Evolutionary conservation across 768 basidiomycete genomes (phyloP).

Genomic region (Suillus weaverae): DNA sequence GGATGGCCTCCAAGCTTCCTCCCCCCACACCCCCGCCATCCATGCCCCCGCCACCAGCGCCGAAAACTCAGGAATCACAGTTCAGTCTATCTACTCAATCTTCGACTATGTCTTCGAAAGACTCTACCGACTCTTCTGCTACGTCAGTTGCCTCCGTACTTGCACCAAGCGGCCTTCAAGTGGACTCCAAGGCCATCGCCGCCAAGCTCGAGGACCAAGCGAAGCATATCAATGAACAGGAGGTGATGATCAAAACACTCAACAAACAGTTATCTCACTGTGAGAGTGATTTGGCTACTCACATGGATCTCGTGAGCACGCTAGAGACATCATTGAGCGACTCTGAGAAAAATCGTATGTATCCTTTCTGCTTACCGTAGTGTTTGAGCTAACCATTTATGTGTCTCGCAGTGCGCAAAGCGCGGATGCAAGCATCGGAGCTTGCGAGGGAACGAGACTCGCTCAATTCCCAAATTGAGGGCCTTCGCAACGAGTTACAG

Average conservation of each 20-base stretch:
- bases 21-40: slow-evolving; percentile 85
- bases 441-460: slow-evolving; percentile 83
- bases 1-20: slow-evolving; percentile 74
- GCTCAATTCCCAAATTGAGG: slow-evolving; percentile 61
- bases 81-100: slow-evolving; percentile 62
- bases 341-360: slow-evolving; percentile 90
- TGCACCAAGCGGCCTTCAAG: slow-evolving; percentile 31
- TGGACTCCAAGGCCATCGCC: slow-evolving; percentile 54
- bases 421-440: slow-evolving; percentile 91
- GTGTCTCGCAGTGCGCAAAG: slow-evolving; percentile 73
- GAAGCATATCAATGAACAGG: slow-evolving; percentile 80
- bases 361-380: slow-evolving; percentile 6
- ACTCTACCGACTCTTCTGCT: slow-evolving; percentile 67
- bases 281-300: slow-evolving; percentile 86
- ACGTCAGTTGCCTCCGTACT: slow-evolving; percentile 56
- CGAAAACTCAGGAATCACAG: slow-evolving; percentile 51
- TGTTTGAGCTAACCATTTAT: slow-evolving; percentile 13
- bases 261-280: slow-evolving; percentile 94
- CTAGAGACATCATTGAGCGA: slow-evolving; percentile 86
- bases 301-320: slow-evolving; percentile 85
- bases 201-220: slow-evolving; percentile 70
- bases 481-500: slow-evolving; percentile 68
- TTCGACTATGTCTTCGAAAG: slow-evolving; percentile 60
- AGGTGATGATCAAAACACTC: slow-evolving; percentile 89
- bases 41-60: slow-evolving; percentile 80